Evolutionary conservation across 2,329 filamentous ascomycete species (phyloP).

Genomic region (Clathrospora elynae): DNA sequence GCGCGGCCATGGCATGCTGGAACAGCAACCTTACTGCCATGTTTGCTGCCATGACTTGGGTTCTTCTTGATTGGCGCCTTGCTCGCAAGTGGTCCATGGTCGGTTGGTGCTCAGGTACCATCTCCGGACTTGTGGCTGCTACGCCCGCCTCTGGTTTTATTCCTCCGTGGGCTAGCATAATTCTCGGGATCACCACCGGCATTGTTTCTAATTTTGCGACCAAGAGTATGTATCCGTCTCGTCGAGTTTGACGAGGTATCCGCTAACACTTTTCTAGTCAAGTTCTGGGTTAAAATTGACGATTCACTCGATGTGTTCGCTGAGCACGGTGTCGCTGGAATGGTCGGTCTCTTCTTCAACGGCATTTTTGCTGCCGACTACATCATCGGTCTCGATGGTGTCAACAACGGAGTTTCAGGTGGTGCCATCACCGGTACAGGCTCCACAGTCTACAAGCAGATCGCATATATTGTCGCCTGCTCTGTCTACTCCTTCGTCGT

Average conservation of each 20-base stretch:
- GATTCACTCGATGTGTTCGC: slow-evolving; percentile 91
- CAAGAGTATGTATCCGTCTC: slow-evolving; percentile 67
- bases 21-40: slow-evolving; percentile 93
- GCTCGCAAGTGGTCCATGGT: slow-evolving; percentile 95
- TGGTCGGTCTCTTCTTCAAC: slow-evolving; percentile 78
- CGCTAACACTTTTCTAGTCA: slow-evolving; percentile 55
- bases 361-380: slow-evolving; percentile 76
- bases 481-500: slow-evolving; percentile 74
- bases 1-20: slow-evolving; percentile 96
- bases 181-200: slow-evolving; percentile 66
- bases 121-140: slow-evolving; percentile 85
- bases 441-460: slow-evolving; percentile 75
- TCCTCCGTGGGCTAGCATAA: slow-evolving; percentile 66
- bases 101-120: slow-evolving; percentile 88
- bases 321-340: slow-evolving; percentile 83
- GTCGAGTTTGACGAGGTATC: not conserved
- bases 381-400: slow-evolving; percentile 75
- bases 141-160: slow-evolving; percentile 84
- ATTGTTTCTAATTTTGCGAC: slow-evolving; percentile 82
- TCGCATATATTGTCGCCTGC: slow-evolving; percentile 73
- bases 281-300: slow-evolving; percentile 78
- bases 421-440: slow-evolving; percentile 78
- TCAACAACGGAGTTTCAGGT: slow-evolving; percentile 65
- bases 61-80: slow-evolving; percentile 91
- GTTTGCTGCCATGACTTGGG: slow-evolving; percentile 92